Conservation (phyloP, 805 yeast species). For the Metschnikowia picachoensis region DNA sequence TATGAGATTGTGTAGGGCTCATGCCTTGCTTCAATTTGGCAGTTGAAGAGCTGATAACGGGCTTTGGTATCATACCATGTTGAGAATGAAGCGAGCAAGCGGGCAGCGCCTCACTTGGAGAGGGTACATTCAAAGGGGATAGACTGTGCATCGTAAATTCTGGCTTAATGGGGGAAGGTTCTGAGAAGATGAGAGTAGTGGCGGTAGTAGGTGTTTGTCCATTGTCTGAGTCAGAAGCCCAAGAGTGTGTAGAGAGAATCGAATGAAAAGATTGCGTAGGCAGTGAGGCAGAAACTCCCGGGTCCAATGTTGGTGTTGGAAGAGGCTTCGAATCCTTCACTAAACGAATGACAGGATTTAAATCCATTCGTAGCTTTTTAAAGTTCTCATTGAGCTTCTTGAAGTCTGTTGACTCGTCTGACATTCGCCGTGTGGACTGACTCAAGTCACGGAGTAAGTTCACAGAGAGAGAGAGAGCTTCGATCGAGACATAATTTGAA, state of each 20-base stretch:
- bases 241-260: constrained; percentile 11
- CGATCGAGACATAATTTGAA: constrained; percentile 33
- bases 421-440: constrained; percentile 12
- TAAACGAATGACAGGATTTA: constrained; percentile 58
- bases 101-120: background rate
- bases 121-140: background rate
- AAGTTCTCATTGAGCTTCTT: constrained; percentile 51
- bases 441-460: constrained; percentile 36
- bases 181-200: constrained; percentile 5
- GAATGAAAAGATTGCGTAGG: constrained; percentile 26
- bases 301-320: constrained; percentile 57
- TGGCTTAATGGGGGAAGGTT: background rate
- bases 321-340: constrained; percentile 64
- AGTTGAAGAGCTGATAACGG: constrained; percentile 1
- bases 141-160: constrained; percentile 1
- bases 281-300: constrained; percentile 28
- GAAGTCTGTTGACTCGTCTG: constrained; percentile 25
- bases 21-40: constrained; percentile 6
- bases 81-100: background rate
- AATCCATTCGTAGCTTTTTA: constrained; percentile 55
- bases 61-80: background rate
- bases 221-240: constrained; percentile 12
- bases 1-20: constrained; percentile 25
- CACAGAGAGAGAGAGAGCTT: constrained; percentile 35
- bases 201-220: constrained; percentile 8